Base-by-base conservation (phyloP, 1,284 basidiomycete species). In the Pseudozyma pruni region DNA sequence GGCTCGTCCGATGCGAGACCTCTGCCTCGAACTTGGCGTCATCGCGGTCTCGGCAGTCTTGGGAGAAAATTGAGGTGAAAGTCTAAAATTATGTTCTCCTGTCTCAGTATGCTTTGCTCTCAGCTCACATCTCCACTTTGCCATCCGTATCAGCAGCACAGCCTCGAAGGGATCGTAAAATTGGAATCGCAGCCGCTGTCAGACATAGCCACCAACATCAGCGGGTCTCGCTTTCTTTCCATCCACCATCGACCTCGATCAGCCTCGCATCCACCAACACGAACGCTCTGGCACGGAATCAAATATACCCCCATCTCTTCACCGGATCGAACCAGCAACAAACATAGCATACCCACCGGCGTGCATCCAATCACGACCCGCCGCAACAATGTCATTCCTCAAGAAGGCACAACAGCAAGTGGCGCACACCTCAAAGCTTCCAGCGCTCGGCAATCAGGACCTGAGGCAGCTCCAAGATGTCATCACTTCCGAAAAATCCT, bases 401-500 rank as follows among this genome's bases (percentile, higher is more conserved):
- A 67, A 57, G 23, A 81, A 78, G 48, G 79, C 76, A 25, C 76
- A 81, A 54, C 74, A 78, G 44, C 55, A 69, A 13, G 87, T 93
- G 78, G 92, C 91, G 2, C 91, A 93, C 81, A 93, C 91, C 76
- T 88, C 91, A 1, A 92, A 89, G 3, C 56, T 80, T 23, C 86
- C 88, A 0, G 84, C 94, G 4, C 88, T 86, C 11, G 92, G 90
- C 0, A 94, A 93, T 81, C 89, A 89, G 76, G 93, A 95, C 81
- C 84, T 94, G 14, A 85, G 90, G 29, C 87, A 89, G 0, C 85
- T 96, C 5, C 93, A 96, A 81, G 92, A 94, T 76, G 86, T 95
- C 67, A 97, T 97, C 66, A 90, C 88, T 2, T 87, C 90, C 0
- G 94, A 97, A 84, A 97, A 97, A 85, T 84, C 86, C 5, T 90